Percentiles rank a stretch among this genome's conserved stretches.
phyloP scores from a whole-genome alignment of 768 basidiomycete species.

The Tylopilus subfusipes region DNA sequence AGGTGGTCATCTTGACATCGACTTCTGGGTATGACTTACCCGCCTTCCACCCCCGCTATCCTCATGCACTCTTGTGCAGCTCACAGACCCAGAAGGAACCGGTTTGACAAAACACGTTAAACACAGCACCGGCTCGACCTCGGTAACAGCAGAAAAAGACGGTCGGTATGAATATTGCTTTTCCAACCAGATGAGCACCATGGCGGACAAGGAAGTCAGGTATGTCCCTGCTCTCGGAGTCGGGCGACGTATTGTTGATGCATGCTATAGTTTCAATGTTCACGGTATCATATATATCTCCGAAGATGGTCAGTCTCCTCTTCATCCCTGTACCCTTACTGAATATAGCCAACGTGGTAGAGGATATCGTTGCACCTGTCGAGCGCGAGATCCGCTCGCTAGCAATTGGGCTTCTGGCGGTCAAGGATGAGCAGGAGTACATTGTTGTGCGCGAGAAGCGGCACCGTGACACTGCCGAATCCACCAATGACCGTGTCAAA shows the following conservation, averaged over 20 bases:
- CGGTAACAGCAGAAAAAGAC: conserved; percentile 83
- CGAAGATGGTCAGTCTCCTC: conserved; percentile 65
- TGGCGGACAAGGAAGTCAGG: conserved; percentile 95
- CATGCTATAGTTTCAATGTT: conserved; percentile 79
- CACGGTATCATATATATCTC: conserved; percentile 94
- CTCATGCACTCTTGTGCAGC: conserved; percentile 42
- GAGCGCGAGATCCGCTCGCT: conserved; percentile 91
- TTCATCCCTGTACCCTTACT: not conserved
- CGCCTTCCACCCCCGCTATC: not conserved
- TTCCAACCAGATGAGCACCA: conserved; percentile 97
- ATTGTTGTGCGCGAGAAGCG: conserved; percentile 90
- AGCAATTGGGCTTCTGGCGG: conserved; percentile 74
- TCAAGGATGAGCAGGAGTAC: conserved; percentile 99
- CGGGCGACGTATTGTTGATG: not conserved
- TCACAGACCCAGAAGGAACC: conserved; percentile 69
- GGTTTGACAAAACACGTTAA: conserved; percentile 77
- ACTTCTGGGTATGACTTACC: conserved; percentile 75
- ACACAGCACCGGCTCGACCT: conserved; percentile 84
- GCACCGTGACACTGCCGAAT: conserved; percentile 93
- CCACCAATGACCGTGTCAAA: conserved; percentile 91
- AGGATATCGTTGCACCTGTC: conserved; percentile 88
- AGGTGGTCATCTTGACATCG: conserved; percentile 95
- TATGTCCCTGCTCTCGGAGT: conserved; percentile 24
- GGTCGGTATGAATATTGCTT: conserved; percentile 96
- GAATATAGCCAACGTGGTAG: conserved; percentile 7